Conservation (phyloP, 108 stramenopile species). For the Skeletonema tropicum region DNA sequence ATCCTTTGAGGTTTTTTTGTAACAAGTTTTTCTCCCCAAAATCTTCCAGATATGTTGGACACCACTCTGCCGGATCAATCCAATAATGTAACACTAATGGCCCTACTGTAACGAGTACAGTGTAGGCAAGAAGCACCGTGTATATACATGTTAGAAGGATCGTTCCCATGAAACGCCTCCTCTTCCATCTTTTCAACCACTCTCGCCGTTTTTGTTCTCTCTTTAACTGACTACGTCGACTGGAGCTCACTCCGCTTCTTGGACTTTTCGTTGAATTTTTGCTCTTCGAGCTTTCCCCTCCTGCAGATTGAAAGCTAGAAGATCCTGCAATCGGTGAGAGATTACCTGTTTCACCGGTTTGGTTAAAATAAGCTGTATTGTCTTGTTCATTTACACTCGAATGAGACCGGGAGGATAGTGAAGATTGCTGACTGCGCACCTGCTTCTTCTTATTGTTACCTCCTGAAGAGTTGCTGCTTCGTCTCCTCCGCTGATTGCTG, state of each 20-base stretch:
- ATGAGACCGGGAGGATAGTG: neutral
- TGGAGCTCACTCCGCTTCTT: neutral
- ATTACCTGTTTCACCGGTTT: neutral
- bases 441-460: neutral
- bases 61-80: slow-evolving; percentile 27
- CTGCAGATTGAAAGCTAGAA: slow-evolving; percentile 12
- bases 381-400: neutral
- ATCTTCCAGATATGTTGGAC: slow-evolving; percentile 12
- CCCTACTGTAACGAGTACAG: slow-evolving; percentile 17
- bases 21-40: slow-evolving; percentile 8
- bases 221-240: slow-evolving; percentile 1
- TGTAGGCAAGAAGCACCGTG: slow-evolving; percentile 12
- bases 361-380: neutral
- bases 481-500: neutral
- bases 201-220: slow-evolving; percentile 18
- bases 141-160: slow-evolving; percentile 12
- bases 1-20: slow-evolving; percentile 12
- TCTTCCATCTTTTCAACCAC: slow-evolving; percentile 7
- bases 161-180: slow-evolving; percentile 17
- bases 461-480: neutral
- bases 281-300: neutral
- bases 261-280: slow-evolving; percentile 8
- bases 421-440: neutral
- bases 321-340: neutral
- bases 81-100: slow-evolving; percentile 16